Percentiles rank a stretch among this genome's conserved stretches.
Conservation (phyloP, 2,329 filamentous ascomycete genomes). For the Dactylonectria estremocensis region DNA sequence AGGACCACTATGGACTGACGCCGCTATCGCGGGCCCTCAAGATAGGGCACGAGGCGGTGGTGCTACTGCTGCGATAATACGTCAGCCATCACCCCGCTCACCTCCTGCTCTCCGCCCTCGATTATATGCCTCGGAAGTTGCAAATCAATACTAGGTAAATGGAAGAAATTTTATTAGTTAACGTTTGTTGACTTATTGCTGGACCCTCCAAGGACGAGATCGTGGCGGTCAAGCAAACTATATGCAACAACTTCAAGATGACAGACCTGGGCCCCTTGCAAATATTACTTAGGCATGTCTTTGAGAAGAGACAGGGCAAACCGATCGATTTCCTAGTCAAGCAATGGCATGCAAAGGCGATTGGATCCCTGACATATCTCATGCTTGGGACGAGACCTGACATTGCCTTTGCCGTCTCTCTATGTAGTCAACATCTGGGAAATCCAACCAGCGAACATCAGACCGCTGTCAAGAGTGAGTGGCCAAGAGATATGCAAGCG, state of each 20-base stretch:
- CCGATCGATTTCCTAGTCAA: background rate
- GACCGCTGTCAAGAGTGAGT: background rate
- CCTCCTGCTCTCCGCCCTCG: no score
- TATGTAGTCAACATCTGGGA: background rate
- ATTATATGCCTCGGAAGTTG: no score
- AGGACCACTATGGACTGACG: no score
- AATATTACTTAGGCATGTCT: background rate
- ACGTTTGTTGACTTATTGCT: no score
- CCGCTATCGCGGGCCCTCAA: no score
- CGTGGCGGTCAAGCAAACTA: no score
- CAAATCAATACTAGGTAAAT: no score
- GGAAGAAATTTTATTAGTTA: no score
- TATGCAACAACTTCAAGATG: background rate
- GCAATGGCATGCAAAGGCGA: background rate
- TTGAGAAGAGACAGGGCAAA: background rate
- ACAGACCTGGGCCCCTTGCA: background rate
- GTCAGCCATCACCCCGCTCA: no score
- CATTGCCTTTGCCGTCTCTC: conserved; percentile 6
- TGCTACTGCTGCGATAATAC: no score
- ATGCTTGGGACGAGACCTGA: conserved; percentile 4
- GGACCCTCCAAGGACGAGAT: background rate
- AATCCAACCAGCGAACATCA: background rate
- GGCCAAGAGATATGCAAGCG: no score
- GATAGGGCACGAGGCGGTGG: no score
- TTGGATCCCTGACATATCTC: conserved; percentile 5